These are phyloP conservation scores for Trypanosoma cruzi DNA, from an alignment of 208 protist genomes.

Conservation along the genomic window DNA sequence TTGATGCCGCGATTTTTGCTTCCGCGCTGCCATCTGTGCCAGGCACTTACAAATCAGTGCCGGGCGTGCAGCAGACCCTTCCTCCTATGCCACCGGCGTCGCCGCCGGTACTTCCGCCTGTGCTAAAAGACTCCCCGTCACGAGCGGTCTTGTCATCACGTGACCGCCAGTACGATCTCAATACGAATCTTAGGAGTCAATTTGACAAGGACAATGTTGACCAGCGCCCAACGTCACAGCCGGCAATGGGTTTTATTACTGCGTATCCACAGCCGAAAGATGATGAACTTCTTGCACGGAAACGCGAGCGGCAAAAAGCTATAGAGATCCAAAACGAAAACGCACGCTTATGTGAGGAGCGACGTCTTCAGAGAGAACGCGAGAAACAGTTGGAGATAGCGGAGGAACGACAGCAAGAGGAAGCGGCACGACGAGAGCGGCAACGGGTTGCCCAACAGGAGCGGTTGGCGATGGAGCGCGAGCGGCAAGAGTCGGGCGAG, in stretches of 20 bases:
- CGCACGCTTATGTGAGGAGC: constrained; percentile 60
- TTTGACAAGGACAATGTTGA: neutral
- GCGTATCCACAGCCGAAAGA: neutral
- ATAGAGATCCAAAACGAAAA: constrained; percentile 80
- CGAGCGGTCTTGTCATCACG: neutral
- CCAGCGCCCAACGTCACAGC: constrained; percentile 2
- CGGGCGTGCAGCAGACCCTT: neutral
- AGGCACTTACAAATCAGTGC: neutral
- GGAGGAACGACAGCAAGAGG: constrained; percentile 52
- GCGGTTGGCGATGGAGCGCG: constrained; percentile 52
- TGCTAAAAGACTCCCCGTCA: neutral
- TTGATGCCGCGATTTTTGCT: neutral
- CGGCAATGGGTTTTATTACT: neutral
- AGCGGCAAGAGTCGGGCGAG: constrained; percentile 40
- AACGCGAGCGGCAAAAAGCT: constrained; percentile 41
- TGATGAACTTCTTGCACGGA: constrained; percentile 27
- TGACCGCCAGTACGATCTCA: neutral
- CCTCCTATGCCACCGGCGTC: neutral
- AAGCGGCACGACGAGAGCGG: constrained; percentile 45
- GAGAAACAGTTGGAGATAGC: constrained; percentile 40
- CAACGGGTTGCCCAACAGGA: constrained; percentile 45
- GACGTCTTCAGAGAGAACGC: constrained; percentile 42
- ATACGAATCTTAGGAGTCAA: neutral
- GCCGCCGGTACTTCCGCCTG: neutral
- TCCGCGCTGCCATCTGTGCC: neutral